Percentiles rank a stretch among this genome's conserved stretches.
phyloP scores from a whole-genome alignment of 2,329 filamentous ascomycete genomes.

The Penicillium fuscoglaucum region DNA sequence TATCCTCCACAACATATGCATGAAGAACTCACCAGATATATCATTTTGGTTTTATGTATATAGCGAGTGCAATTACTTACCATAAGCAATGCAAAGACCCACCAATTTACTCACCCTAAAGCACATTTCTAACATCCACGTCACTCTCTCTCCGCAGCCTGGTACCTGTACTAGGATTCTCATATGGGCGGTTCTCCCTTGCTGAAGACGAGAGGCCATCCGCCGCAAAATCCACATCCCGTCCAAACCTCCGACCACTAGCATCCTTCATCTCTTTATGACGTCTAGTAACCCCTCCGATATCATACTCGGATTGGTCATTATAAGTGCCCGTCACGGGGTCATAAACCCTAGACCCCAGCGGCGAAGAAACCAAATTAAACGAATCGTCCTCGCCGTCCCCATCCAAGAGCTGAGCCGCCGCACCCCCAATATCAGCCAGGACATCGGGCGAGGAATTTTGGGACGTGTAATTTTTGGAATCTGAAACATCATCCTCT shows the following conservation, averaged over 20 bases:
- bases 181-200: slow-evolving; percentile 17
- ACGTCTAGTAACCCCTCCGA: slow-evolving; percentile 11
- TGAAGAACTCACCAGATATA: background rate
- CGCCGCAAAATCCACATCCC: slow-evolving; percentile 16
- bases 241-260: slow-evolving; percentile 5
- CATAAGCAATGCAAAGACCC: background rate
- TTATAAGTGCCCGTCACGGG: slow-evolving; percentile 19
- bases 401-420: slow-evolving; percentile 10
- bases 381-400: slow-evolving; percentile 13
- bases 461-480: background rate
- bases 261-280: slow-evolving; percentile 13
- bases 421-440: slow-evolving; percentile 9
- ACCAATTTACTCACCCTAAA: slow-evolving; percentile 2
- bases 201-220: slow-evolving; percentile 7
- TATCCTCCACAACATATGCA: background rate
- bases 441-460: slow-evolving; percentile 1
- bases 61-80: background rate
- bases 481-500: slow-evolving; percentile 21
- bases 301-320: slow-evolving; percentile 20
- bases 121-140: slow-evolving; percentile 16
- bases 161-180: slow-evolving; percentile 23
- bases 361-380: slow-evolving; percentile 11
- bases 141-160: slow-evolving; percentile 17
- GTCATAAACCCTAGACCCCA: slow-evolving; percentile 18
- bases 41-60: background rate